Evolutionary conservation across 768 basidiomycete genomes (phyloP).

Genomic region (Mrakia frigida): DNA sequence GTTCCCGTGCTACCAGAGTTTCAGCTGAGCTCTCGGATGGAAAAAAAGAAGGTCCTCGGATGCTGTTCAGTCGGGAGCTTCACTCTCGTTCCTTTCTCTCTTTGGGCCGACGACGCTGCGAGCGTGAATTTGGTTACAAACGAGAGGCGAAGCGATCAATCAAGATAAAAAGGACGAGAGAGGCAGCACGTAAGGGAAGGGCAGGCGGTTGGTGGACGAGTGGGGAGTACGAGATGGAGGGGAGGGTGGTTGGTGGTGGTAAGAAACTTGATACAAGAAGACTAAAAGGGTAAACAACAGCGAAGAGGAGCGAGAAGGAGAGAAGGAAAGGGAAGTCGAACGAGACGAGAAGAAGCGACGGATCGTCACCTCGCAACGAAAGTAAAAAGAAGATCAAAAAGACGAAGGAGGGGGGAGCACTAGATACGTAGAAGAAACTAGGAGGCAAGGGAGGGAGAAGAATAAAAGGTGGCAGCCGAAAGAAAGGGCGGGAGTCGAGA

Average conservation of each 20-base stretch:
- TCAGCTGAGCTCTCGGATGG: no score
- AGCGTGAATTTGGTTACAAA: no score
- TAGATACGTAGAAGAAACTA: no score
- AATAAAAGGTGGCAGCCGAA: not conserved
- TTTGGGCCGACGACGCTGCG: no score
- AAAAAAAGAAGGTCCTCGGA: no score
- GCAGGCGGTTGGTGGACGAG: not conserved
- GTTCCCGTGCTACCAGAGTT: no score
- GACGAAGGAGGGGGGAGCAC: not conserved
- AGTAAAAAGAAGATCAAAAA: not conserved
- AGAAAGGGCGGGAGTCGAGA: no score
- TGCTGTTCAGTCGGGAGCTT: no score
- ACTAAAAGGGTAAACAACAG: not conserved
- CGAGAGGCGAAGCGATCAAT: no score
- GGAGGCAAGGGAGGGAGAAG: not conserved
- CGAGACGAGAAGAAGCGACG: not conserved
- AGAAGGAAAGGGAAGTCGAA: not conserved
- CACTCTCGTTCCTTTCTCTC: no score
- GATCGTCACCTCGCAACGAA: not conserved
- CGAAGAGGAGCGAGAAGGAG: not conserved
- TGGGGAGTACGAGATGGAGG: not conserved
- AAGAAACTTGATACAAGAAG: not conserved
- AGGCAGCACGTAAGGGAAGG: not conserved
- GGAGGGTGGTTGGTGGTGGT: not conserved
- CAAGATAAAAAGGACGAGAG: not conserved